Evolutionary conservation across 2,329 filamentous ascomycete species (phyloP).

Genomic region (Neophaeococcomyces aloes): DNA sequence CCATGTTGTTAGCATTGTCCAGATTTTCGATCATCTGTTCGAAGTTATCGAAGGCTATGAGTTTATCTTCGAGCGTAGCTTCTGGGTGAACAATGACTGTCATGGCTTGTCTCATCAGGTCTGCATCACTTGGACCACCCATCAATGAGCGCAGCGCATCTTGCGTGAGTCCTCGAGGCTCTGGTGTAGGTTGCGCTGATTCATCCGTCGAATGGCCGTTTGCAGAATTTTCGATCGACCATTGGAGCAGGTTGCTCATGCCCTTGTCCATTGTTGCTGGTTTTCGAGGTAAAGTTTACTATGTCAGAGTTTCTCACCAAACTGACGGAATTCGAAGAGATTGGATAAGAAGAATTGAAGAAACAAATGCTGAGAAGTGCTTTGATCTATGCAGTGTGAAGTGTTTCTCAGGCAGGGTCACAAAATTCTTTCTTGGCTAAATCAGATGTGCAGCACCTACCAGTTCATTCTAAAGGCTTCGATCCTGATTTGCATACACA

Average conservation of each 20-base stretch:
- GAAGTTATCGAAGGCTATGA: slow-evolving; percentile 86
- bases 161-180: slow-evolving; percentile 47
- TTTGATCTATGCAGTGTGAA: too few relatives aligned
- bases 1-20: slow-evolving; percentile 95
- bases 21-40: slow-evolving; percentile 85
- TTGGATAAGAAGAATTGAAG: too few relatives aligned
- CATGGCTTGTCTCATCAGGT: slow-evolving; percentile 83
- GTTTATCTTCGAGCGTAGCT: slow-evolving; percentile 60
- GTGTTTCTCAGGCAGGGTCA: too few relatives aligned
- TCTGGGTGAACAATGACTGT: slow-evolving; percentile 57
- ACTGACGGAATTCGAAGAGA: too few relatives aligned
- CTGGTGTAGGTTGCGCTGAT: slow-evolving; percentile 12
- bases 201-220: slow-evolving; percentile 18
- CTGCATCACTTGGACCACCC: slow-evolving; percentile 78
- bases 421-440: slow-evolving; percentile 11
- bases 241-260: slow-evolving; percentile 70
- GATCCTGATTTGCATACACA: neutral
- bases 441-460: slow-evolving; percentile 14
- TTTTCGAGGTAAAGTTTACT: neutral
- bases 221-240: slow-evolving; percentile 56
- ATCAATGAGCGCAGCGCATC: slow-evolving; percentile 64
- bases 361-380: too few relatives aligned
- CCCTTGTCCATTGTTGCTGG: slow-evolving; percentile 42
- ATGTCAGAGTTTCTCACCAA: too few relatives aligned
- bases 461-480: slow-evolving; percentile 12